Evolutionary conservation across 83 land plant genomes (phyloP).

Genomic region (Picea abies): DNA sequence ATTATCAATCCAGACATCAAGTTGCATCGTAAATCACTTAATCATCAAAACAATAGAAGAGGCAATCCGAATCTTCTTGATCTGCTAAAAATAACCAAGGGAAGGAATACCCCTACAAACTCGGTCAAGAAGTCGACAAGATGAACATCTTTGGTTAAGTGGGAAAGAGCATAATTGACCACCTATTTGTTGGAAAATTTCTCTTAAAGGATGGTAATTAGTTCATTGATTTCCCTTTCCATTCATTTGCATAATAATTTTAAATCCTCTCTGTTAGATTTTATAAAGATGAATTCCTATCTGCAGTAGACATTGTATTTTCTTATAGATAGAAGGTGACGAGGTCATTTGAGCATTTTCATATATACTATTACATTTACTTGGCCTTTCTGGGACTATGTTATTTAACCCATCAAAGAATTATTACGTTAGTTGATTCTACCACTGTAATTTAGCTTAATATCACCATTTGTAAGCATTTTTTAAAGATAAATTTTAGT

Average conservation of each 20-base stretch:
- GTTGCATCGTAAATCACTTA: no score
- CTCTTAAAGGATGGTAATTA: constrained; percentile 82
- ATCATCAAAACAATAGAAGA: no score
- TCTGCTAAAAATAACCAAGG: constrained; percentile 79
- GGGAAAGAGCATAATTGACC: constrained; percentile 76
- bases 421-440: no score
- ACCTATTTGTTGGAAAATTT: constrained; percentile 81
- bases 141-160: constrained; percentile 94
- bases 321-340: constrained; percentile 93
- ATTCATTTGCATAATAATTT: neutral
- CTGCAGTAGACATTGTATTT: constrained; percentile 94
- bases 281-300: neutral
- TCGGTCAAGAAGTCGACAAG: constrained; percentile 87
- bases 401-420: no score
- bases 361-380: constrained; percentile 68
- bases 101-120: constrained; percentile 79
- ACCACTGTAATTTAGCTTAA: no score
- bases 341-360: constrained; percentile 87
- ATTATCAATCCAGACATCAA: no score
- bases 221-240: neutral
- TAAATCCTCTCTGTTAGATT: neutral
- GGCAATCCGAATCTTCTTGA: constrained; percentile 73
- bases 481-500: no score
- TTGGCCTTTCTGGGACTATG: neutral
- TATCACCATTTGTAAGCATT: no score